Evolutionary conservation across 148 eudicot genomes (phyloP).

Genomic region (Chenopodium quinoa): DNA sequence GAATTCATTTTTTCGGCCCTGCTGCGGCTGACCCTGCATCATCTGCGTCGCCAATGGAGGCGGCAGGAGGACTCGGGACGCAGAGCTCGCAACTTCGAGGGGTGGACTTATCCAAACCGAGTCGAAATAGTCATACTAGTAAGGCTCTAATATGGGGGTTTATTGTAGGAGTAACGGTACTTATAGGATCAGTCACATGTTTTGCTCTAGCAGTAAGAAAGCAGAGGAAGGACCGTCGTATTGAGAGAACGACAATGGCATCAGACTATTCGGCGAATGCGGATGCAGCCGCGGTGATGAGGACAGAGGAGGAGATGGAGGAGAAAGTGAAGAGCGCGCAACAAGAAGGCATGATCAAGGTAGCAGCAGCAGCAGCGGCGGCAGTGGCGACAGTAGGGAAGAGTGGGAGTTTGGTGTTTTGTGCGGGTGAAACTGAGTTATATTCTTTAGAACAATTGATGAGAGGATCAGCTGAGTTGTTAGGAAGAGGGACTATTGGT

Average conservation of each 20-base stretch:
- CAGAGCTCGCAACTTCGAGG: slow-evolving; percentile 23
- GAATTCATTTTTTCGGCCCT: slow-evolving; percentile 35
- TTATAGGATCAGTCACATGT: slow-evolving; percentile 29
- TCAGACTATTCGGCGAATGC: slow-evolving; percentile 27
- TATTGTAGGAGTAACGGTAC: slow-evolving; percentile 22
- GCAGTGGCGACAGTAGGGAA: slow-evolving; percentile 18
- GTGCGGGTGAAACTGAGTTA: slow-evolving; percentile 52
- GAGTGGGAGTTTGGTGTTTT: slow-evolving; percentile 48
- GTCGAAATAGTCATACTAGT: slow-evolving; percentile 10
- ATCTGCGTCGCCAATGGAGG: not conserved
- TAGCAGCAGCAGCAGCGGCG: not conserved
- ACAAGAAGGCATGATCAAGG: slow-evolving; percentile 13
- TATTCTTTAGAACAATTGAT: slow-evolving; percentile 57
- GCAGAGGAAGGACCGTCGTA: slow-evolving; percentile 8
- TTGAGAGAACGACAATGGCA: slow-evolving; percentile 8
- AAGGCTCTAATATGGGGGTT: slow-evolving; percentile 33
- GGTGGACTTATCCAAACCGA: slow-evolving; percentile 13
- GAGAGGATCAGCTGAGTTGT: slow-evolving; percentile 56
- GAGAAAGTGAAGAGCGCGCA: slow-evolving; percentile 56
- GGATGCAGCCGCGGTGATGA: slow-evolving; percentile 41
- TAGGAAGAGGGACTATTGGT: slow-evolving; percentile 59
- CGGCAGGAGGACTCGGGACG: not conserved
- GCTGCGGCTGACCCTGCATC: slow-evolving; percentile 5
- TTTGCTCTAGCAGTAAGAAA: slow-evolving; percentile 35
- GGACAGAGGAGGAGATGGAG: slow-evolving; percentile 52